These are phyloP conservation scores for Mycena chlorophos DNA, from an alignment of 768 basidiomycete species.

Conservation along the genomic window DNA sequence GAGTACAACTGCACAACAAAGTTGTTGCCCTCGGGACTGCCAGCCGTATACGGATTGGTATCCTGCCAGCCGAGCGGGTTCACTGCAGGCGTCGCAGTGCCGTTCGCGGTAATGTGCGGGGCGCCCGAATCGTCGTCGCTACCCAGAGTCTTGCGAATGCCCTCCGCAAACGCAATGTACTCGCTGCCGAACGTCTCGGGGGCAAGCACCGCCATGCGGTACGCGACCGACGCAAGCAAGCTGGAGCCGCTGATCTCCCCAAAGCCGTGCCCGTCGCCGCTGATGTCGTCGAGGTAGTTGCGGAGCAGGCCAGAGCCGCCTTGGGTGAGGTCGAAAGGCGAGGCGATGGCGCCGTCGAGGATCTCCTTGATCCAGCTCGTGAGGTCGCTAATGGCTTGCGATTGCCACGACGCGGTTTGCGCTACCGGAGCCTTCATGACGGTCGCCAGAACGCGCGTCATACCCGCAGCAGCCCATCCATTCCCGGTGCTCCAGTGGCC, in stretches of 20 bases:
- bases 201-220: constrained; percentile 32
- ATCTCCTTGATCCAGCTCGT: constrained; percentile 44
- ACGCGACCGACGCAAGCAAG: constrained; percentile 40
- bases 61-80: constrained; percentile 43
- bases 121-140: neutral
- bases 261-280: constrained; percentile 14
- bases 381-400: constrained; percentile 30
- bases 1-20: constrained; percentile 43
- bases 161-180: constrained; percentile 29
- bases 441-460: constrained; percentile 59
- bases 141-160: constrained; percentile 23
- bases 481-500: constrained; percentile 59
- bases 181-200: constrained; percentile 16
- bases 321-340: constrained; percentile 6
- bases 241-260: constrained; percentile 44
- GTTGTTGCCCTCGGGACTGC: constrained; percentile 39
- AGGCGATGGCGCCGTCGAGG: constrained; percentile 27
- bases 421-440: constrained; percentile 41
- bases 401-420: constrained; percentile 23
- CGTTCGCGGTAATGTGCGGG: constrained; percentile 29
- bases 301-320: constrained; percentile 19
- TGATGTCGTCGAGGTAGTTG: constrained; percentile 21
- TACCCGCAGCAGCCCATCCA: constrained; percentile 72
- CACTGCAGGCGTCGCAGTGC: constrained; percentile 38
- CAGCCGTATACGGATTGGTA: constrained; percentile 32